phyloP scores from a whole-genome alignment of 2,329 filamentous ascomycete species.

The Dendryphion nanum region DNA sequence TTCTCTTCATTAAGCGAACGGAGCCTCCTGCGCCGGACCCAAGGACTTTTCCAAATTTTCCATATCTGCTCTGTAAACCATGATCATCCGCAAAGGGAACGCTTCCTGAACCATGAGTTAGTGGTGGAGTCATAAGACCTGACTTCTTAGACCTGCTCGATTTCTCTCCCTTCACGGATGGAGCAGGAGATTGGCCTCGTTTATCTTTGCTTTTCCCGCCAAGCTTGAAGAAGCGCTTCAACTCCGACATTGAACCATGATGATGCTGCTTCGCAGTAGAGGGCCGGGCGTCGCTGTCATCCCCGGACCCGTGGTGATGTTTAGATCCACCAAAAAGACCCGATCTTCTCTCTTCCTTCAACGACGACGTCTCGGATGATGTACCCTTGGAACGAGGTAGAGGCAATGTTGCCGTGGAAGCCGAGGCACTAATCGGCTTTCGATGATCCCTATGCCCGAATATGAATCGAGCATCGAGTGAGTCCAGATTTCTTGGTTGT shows the following conservation, averaged over 20 bases:
- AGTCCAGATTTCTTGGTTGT: slow-evolving; percentile 62
- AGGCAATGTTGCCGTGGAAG: slow-evolving; percentile 30
- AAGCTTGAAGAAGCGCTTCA: slow-evolving; percentile 95
- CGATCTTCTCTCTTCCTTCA: slow-evolving; percentile 49
- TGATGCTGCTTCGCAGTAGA: slow-evolving; percentile 40
- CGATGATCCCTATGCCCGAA: slow-evolving; percentile 75
- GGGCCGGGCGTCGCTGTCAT: slow-evolving; percentile 33
- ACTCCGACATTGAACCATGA: slow-evolving; percentile 83
- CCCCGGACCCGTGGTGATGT: slow-evolving; percentile 50
- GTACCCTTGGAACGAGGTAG: slow-evolving; percentile 49
- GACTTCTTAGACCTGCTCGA: slow-evolving; percentile 46
- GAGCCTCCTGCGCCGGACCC: slow-evolving; percentile 94
- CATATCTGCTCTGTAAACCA: slow-evolving; percentile 85
- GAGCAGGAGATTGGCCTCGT: slow-evolving; percentile 60
- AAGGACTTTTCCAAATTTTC: slow-evolving; percentile 90
- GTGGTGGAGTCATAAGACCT: slow-evolving; percentile 40
- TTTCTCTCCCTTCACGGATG: slow-evolving; percentile 55
- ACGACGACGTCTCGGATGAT: slow-evolving; percentile 21
- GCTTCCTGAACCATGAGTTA: slow-evolving; percentile 28
- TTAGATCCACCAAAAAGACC: slow-evolving; percentile 54
- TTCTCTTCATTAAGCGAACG: slow-evolving; percentile 89
- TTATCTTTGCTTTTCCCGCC: slow-evolving; percentile 63
- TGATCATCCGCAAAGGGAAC: slow-evolving; percentile 95
- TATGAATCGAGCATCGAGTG: slow-evolving; percentile 78
- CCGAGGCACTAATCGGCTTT: slow-evolving; percentile 46